phyloP scores from a whole-genome alignment of 148 eudicot species.

The Talinum fruticosum region DNA sequence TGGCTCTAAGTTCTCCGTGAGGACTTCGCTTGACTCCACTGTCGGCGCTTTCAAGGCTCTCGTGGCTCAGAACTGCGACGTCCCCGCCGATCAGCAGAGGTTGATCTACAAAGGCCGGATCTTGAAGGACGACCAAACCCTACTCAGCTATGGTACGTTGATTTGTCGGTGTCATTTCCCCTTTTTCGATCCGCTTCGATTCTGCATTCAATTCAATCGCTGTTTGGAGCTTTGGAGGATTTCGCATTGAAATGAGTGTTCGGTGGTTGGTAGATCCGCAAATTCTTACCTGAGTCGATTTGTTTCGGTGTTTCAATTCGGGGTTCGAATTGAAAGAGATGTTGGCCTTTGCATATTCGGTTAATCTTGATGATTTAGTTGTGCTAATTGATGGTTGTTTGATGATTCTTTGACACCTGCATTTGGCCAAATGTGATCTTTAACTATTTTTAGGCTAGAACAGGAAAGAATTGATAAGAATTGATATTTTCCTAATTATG shows the following conservation, averaged over 20 bases:
- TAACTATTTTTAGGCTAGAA: background rate
- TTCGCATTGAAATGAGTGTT: background rate
- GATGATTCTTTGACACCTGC: background rate
- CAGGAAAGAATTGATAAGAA: background rate
- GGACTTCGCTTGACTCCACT: constrained; percentile 47
- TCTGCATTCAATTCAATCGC: constrained; percentile 7
- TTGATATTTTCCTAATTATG: too few relatives aligned
- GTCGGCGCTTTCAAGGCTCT: constrained; percentile 56
- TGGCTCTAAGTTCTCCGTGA: constrained; percentile 70
- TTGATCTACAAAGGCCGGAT: constrained; percentile 92
- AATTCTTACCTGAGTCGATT: background rate
- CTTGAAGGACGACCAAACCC: constrained; percentile 87
- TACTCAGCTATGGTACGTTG: constrained; percentile 66
- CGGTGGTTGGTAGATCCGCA: constrained; percentile 16
- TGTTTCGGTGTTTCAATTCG: background rate
- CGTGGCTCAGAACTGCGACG: constrained; percentile 62
- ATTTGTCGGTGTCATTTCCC: background rate
- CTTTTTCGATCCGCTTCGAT: background rate
- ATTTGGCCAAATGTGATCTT: background rate
- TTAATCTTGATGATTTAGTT: background rate
- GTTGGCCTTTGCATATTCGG: background rate
- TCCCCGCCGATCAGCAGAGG: constrained; percentile 83
- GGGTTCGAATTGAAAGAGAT: background rate
- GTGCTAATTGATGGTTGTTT: background rate
- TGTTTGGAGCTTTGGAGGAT: background rate